Base-by-base conservation (phyloP, 495 filamentous ascomycete genomes). In the Parmelia sp. region DNA sequence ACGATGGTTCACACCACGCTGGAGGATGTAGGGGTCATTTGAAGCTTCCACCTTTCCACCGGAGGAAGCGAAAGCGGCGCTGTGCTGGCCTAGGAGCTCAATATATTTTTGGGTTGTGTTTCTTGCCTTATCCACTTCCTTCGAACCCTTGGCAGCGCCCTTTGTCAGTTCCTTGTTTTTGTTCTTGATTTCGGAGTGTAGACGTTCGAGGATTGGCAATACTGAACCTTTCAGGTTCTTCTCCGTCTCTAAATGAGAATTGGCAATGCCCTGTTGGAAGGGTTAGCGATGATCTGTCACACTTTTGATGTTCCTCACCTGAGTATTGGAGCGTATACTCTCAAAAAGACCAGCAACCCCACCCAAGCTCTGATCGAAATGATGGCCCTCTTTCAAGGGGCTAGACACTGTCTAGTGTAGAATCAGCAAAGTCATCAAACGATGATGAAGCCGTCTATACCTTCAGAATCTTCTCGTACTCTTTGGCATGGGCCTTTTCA, bases 161-260 rank as follows among this genome's bases (percentile, higher is more conserved):
- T 85, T 82, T 49, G 80, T 80, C 9, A 98, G 82, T 74, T 96
- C 90, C 80, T 97, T 97, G 42, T 83, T 79, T 78, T 96, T 96
- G 74, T 88, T 85, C 81, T 97, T 97, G 78, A 98, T 93, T 71
- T 97, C 94, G 71, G 91, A 86, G 77, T 97, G 92, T 35, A 98
- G 82, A 36, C 91, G 87, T 72, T 92, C 91, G 70, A 98, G 83
- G 57, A 92, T 86, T 15, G 93, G 95, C 23, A 95, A 82, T 25
- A 97, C 89, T 25, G 84, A 84, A 66, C 84, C 84, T 73, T 89
- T 96, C 56, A 98, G 81, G 64, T 83, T 88, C 78, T 91, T 91
- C 66, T 96, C 93, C 11, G 90, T 92, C 68, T 97, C 92, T 60
- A 85, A 74, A 73, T 96, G 92, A 71, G 89, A 85, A 75, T 91